Base-by-base conservation (phyloP, 2,329 filamentous ascomycete species). In the Colletotrichum plurivorum region DNA sequence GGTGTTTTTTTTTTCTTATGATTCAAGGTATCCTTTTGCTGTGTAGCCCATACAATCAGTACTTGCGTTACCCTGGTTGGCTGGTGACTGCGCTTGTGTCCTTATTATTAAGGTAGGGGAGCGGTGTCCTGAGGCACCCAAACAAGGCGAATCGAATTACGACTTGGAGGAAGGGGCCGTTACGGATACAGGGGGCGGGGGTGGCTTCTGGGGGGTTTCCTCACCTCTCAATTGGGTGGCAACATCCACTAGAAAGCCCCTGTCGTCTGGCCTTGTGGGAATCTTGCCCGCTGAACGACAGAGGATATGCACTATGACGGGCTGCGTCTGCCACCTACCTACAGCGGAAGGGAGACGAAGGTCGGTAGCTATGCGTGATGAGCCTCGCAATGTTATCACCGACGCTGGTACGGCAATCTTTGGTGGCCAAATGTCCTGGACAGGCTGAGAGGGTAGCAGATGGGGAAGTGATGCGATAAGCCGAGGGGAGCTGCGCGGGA, bases 151-250 rank as follows among this genome's bases (percentile, higher is more conserved):
- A 69, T 66, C 20, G 67, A 52, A 69, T 51, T 66, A 55, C 51
- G 63, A 66, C 15, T 52, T 69, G 51, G 45, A 56, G 62, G 66
- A 69, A 69, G 67, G 66, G 66, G 67, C 62, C 67, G 62, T 69
- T 66, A 69, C 67, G 62, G 51, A 69, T 67, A 69, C 67, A 69
- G 62, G 67, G 65, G 66, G 62, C 51, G 62, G 66, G 31, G 66
- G 55, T 60, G 55, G 43, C 45, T 66, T 61, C 56, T 56, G 58
- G 66, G 66, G 62, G 55, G 62, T 66, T 60, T 25, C 51, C 55
- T 66, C 62, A 52, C 55, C 52, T 62, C 36, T 69, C 63, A 58
- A 68, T 68, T 70, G 67, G 63, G 63, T 68, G 67, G 63, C 67
- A 48, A 68, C 67, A 45, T 53, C 52, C 57, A 63, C 67, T 63